Conservation (phyloP, 805 yeast genomes). For the Yarrowia phangngaensis region DNA sequence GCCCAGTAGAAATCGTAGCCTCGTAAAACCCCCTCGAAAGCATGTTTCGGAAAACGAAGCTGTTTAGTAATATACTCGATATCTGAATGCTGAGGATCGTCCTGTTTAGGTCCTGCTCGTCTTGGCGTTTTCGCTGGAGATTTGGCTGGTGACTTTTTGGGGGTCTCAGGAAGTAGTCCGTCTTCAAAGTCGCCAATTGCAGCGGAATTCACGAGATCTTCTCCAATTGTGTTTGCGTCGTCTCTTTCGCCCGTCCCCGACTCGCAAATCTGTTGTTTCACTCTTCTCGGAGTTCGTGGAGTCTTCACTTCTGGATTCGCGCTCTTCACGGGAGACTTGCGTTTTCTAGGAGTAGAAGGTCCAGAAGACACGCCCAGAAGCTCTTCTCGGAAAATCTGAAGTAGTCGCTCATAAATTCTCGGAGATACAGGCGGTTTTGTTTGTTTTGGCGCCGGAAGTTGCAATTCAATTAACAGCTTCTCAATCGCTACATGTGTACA, state of each 20-base stretch:
- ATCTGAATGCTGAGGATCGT: conserved; percentile 31
- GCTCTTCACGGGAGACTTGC: conserved; percentile 14
- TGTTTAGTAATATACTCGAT: conserved; percentile 29
- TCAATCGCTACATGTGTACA: conserved; percentile 34
- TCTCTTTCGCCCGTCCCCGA: neutral
- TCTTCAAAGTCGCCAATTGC: conserved; percentile 4
- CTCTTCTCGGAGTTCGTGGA: conserved; percentile 7
- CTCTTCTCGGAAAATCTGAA: conserved; percentile 30
- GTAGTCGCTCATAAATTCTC: conserved; percentile 29
- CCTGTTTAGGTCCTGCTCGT: conserved; percentile 30
- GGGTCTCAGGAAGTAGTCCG: conserved; percentile 4
- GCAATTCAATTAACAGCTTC: conserved; percentile 20
- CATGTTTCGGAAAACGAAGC: conserved; percentile 29
- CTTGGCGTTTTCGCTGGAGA: conserved; percentile 10
- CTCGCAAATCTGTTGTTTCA: neutral
- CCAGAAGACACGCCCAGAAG: conserved; percentile 19
- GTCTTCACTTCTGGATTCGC: conserved; percentile 16
- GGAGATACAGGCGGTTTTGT: conserved; percentile 33
- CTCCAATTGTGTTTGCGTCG: conserved; percentile 14
- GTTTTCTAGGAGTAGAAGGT: conserved; percentile 19
- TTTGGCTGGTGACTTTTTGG: conserved; percentile 22
- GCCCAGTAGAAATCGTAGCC: conserved; percentile 36
- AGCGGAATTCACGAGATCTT: conserved; percentile 14
- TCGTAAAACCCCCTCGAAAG: conserved; percentile 32
- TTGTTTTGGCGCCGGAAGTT: conserved; percentile 28